A percentile compares a stretch with the other conserved stretches of the same genome.
phyloP scores from a whole-genome alignment of 2,329 filamentous ascomycete species.

The Dryadomyces quercivorus region DNA sequence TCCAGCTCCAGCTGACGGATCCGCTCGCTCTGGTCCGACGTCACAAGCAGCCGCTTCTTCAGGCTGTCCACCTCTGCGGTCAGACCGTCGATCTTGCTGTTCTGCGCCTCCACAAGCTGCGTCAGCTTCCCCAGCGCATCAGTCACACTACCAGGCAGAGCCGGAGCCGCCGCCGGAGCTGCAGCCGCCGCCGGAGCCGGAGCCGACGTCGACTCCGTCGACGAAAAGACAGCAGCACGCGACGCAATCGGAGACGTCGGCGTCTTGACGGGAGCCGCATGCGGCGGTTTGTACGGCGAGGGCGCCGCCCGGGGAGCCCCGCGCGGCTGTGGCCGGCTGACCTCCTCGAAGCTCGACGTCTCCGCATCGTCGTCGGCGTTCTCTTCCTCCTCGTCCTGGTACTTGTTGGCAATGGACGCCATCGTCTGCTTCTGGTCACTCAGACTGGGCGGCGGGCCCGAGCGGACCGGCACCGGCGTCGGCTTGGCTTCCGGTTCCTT shows the following conservation, averaged over 20 bases:
- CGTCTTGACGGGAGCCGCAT: constrained; percentile 17
- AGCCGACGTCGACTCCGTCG: constrained; percentile 25
- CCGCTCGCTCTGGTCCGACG: constrained; percentile 53
- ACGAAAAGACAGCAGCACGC: background rate
- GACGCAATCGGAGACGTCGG: constrained; percentile 18
- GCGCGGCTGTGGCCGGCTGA: constrained; percentile 62
- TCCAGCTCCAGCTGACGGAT: constrained; percentile 57
- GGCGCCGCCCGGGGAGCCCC: constrained; percentile 14
- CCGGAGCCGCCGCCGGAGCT: constrained; percentile 57
- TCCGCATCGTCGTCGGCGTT: constrained; percentile 47
- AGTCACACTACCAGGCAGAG: constrained; percentile 1
- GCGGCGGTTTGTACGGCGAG: constrained; percentile 27
- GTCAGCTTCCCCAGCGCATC: constrained; percentile 56
- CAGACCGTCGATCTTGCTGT: constrained; percentile 57
- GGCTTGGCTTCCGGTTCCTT: constrained; percentile 32
- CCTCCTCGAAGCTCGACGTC: constrained; percentile 76
- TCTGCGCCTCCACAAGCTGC: constrained; percentile 64
- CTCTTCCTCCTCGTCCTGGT: constrained; percentile 54
- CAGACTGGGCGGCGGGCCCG: constrained; percentile 52
- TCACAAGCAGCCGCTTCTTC: constrained; percentile 61
- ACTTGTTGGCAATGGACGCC: constrained; percentile 73
- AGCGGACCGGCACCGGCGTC: constrained; percentile 24
- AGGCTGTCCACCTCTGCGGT: constrained; percentile 66
- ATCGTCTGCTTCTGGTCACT: constrained; percentile 83
- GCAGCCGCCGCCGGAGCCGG: constrained; percentile 49